These are phyloP conservation scores for Apiotrichum akiyoshidainum DNA, from an alignment of 1,284 basidiomycete genomes.

Conservation along the genomic window DNA sequence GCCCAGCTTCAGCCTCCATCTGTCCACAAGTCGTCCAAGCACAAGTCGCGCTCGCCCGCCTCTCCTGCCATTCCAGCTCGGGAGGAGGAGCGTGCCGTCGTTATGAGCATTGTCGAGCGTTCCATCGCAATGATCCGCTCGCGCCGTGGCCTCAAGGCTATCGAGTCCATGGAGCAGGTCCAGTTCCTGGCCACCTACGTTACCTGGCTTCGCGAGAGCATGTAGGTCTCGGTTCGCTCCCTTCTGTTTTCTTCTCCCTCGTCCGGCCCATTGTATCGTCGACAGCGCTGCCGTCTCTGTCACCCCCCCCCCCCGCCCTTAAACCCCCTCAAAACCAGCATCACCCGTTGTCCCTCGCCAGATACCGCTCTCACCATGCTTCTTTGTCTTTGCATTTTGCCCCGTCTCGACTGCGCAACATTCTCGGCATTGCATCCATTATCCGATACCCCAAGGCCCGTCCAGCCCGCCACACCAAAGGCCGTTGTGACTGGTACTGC, in stretches of 20 bases:
- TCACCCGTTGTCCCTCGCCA: background rate
- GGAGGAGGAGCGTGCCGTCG: constrained; percentile 55
- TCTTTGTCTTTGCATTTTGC: background rate
- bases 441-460: constrained; percentile 3
- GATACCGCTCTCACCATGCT: background rate
- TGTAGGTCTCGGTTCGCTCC: background rate
- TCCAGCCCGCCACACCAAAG: too few species aligned
- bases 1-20: constrained; percentile 3
- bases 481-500: background rate
- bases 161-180: constrained; percentile 90
- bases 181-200: constrained; percentile 76
- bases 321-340: background rate
- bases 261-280: background rate
- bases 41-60: constrained; percentile 3
- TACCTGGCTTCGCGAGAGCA: constrained; percentile 57
- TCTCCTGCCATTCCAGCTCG: constrained; percentile 3
- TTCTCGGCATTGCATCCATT: constrained; percentile 6
- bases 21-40: constrained; percentile 1
- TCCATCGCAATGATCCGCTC: constrained; percentile 70
- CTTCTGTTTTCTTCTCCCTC: background rate
- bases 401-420: background rate
- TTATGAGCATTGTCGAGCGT: constrained; percentile 62
- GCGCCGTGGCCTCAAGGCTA: constrained; percentile 75
- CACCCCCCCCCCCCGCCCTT: background rate
- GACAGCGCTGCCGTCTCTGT: background rate